Percentiles rank a stretch among this genome's conserved stretches.
Conservation (phyloP, 192 early-diverging fungal species). For the Diversispora eburnea region DNA sequence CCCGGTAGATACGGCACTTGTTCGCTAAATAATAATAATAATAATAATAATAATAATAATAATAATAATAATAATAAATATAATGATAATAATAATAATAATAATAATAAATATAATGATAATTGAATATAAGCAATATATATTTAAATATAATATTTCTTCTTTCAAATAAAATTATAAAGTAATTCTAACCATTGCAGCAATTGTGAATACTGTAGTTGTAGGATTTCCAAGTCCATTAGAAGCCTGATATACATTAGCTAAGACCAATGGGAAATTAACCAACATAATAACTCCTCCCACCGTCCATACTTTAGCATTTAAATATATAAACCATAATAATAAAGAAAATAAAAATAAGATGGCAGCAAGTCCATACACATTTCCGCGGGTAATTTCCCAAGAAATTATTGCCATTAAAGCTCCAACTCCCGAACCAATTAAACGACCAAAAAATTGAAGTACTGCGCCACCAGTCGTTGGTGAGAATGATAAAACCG, state of each 20-base stretch:
- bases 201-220: background rate
- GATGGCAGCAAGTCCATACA: constrained; percentile 22
- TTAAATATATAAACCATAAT: constrained; percentile 34
- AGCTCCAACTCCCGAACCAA: constrained; percentile 35
- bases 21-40: constrained; percentile 31
- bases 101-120: no score
- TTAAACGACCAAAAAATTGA: constrained; percentile 35
- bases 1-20: constrained; percentile 32
- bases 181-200: background rate
- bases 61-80: no score
- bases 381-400: constrained; percentile 27
- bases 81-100: no score
- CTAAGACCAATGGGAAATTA: constrained; percentile 30
- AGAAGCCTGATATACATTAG: constrained; percentile 31
- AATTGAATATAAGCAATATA: background rate
- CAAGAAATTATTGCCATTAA: constrained; percentile 32
- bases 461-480: constrained; percentile 36
- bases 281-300: constrained; percentile 38
- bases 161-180: background rate
- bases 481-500: constrained; percentile 38
- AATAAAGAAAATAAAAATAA: constrained; percentile 35
- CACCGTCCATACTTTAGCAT: constrained; percentile 34
- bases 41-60: background rate
- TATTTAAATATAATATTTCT: background rate
- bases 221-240: constrained; percentile 29